phyloP scores from a whole-genome alignment of 1,139 yeast genomes.

The Saccharomyces hybrid region DNA sequence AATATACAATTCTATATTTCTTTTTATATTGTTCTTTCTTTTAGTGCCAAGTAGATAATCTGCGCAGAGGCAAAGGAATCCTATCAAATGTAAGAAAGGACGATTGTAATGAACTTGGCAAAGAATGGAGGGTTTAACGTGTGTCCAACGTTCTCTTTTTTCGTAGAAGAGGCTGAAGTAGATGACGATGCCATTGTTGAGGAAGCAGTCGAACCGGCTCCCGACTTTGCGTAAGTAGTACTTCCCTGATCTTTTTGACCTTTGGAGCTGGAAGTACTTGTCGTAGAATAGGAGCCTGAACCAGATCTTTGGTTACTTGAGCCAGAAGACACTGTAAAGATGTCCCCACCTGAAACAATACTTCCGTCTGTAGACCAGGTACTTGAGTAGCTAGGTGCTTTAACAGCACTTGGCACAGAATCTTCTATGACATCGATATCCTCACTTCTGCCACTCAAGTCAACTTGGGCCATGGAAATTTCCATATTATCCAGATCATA shows the following conservation, averaged over 20 bases:
- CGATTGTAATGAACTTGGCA: neutral
- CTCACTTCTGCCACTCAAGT: conserved; percentile 32
- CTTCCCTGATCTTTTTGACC: neutral
- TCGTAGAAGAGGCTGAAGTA: neutral
- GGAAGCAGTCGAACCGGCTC: neutral
- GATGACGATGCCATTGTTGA: neutral
- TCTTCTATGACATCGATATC: conserved; percentile 39
- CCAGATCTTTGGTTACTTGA: neutral
- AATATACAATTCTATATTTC: neutral
- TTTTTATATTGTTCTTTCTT: neutral
- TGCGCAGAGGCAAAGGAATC: neutral
- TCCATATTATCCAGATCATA: conserved; percentile 62
- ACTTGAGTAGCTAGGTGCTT: conserved; percentile 35
- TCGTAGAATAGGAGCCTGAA: neutral
- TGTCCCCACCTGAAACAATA: conserved; percentile 1
- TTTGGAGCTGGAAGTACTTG: neutral
- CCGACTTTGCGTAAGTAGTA: neutral
- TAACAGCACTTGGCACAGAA: conserved; percentile 41
- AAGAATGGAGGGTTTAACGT: neutral
- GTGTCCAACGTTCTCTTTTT: neutral
- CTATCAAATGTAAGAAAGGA: neutral
- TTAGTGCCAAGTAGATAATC: neutral
- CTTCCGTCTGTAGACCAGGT: conserved; percentile 27
- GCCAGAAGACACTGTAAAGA: neutral
- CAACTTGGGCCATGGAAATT: conserved; percentile 61